Percentiles rank a stretch among this genome's conserved stretches.
Evolutionary conservation across 202 grass and related monocot genomes (phyloP).

Genomic region (Setaria viridis): DNA sequence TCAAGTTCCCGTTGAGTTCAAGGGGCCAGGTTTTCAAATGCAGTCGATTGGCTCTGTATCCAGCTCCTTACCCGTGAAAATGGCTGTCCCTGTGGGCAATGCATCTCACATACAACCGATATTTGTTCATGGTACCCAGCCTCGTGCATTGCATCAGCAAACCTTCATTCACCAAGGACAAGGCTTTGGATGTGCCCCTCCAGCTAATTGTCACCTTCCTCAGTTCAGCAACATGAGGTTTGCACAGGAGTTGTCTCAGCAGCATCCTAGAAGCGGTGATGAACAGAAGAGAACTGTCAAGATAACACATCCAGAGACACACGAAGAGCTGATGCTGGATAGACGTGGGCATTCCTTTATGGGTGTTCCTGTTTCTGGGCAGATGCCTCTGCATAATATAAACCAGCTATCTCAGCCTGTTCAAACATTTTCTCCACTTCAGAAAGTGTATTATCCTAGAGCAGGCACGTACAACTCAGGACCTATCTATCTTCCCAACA

Average conservation of each 20-base stretch:
- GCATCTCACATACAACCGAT: constrained; percentile 53
- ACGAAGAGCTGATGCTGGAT: constrained; percentile 81
- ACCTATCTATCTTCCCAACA: constrained; percentile 55
- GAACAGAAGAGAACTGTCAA: constrained; percentile 69
- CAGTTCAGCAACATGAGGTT: constrained; percentile 54
- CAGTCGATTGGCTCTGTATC: constrained; percentile 53
- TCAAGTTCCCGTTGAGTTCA: constrained; percentile 60
- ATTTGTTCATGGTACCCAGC: constrained; percentile 65
- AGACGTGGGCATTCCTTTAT: constrained; percentile 49
- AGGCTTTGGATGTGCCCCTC: constrained; percentile 56
- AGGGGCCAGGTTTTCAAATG: constrained; percentile 53
- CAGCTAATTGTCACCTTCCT: constrained; percentile 52
- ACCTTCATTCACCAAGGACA: constrained; percentile 77
- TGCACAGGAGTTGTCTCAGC: constrained; percentile 51
- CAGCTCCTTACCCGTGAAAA: constrained; percentile 64
- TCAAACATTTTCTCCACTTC: constrained; percentile 54
- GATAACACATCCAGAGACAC: constrained; percentile 89
- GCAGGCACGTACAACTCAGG: constrained; percentile 47
- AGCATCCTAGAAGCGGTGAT: constrained; percentile 48
- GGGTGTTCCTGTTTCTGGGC: constrained; percentile 45
- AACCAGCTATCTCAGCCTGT: constrained; percentile 52
- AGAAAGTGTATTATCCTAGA: constrained; percentile 57
- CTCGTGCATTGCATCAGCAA: constrained; percentile 65
- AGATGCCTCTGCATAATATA: constrained; percentile 54
- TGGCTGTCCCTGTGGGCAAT: constrained; percentile 62